These are phyloP conservation scores for Angomonas desouzai DNA, from an alignment of 208 protist genomes.

Conservation along the genomic window DNA sequence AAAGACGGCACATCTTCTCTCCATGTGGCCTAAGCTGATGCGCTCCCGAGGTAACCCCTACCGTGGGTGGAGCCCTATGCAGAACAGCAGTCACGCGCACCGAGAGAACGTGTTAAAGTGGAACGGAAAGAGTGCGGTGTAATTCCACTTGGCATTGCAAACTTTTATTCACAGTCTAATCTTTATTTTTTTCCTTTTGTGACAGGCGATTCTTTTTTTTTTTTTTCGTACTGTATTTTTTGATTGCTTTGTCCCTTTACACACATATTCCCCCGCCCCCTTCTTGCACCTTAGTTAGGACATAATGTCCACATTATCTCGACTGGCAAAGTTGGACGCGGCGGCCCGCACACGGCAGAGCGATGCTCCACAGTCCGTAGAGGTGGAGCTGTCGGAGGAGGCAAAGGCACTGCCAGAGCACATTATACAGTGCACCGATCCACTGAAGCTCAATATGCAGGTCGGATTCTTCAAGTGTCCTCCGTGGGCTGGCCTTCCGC, in stretches of 20 bases:
- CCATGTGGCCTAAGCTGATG: constrained; percentile 86
- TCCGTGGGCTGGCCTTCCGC: constrained; percentile 66
- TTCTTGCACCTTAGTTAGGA: not conserved
- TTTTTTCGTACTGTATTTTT: not conserved
- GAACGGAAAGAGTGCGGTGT: constrained; percentile 79
- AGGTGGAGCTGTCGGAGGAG: constrained; percentile 39
- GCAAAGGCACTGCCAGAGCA: constrained; percentile 59
- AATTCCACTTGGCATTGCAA: not conserved
- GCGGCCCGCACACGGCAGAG: constrained; percentile 17
- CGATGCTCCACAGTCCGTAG: not conserved
- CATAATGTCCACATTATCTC: not conserved
- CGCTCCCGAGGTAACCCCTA: constrained; percentile 66
- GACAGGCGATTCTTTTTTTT: not conserved
- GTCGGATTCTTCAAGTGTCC: constrained; percentile 75
- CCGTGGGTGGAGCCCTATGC: constrained; percentile 65
- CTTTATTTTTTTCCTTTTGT: not conserved
- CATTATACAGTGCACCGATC: constrained; percentile 60
- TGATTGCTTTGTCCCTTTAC: constrained; percentile 1
- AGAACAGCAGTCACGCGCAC: constrained; percentile 80
- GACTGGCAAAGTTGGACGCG: constrained; percentile 10
- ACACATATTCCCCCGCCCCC: too few species aligned
- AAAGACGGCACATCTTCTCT: constrained; percentile 54
- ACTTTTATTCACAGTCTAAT: not conserved
- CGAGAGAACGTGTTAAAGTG: constrained; percentile 84
- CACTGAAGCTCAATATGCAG: constrained; percentile 76